phyloP scores from a whole-genome alignment of 148 eudicot species.

The Persicaria tinctoria region DNA sequence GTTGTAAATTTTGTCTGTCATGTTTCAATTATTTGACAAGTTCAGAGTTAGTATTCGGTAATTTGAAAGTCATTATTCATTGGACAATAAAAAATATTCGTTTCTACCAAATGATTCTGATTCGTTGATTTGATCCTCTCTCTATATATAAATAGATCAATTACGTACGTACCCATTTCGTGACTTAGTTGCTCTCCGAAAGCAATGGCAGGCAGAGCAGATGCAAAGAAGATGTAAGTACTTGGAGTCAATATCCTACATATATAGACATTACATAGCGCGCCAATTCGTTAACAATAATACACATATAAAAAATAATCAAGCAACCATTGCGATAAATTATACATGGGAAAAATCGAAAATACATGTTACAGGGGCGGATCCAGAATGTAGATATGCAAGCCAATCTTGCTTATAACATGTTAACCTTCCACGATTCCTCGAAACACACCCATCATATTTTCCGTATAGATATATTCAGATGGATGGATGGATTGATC shows the following conservation, averaged over 20 bases:
- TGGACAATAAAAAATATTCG: no score
- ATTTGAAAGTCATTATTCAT: no score
- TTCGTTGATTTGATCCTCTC: no score
- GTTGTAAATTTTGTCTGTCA: no score
- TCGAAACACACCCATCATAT: constrained; percentile 30
- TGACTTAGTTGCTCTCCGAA: constrained; percentile 49
- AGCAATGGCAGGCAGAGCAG: constrained; percentile 54
- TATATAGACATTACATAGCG: not conserved
- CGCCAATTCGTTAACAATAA: not conserved
- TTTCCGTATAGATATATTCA: constrained; percentile 10
- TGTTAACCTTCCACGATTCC: constrained; percentile 46
- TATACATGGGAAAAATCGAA: no score
- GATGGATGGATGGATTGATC: no score
- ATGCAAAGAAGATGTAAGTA: constrained; percentile 49
- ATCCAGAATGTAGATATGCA: constrained; percentile 41
- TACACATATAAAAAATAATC: no score
- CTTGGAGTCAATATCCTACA: constrained; percentile 50
- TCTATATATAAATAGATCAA: not conserved
- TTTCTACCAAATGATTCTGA: no score
- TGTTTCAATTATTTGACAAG: no score
- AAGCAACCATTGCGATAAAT: no score
- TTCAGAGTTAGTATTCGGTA: no score
- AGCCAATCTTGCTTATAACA: constrained; percentile 68
- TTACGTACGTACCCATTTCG: constrained; percentile 39
- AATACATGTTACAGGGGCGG: no score